Conservation (phyloP, 2,329 filamentous ascomycete genomes). For the Botrytis medusae region DNA sequence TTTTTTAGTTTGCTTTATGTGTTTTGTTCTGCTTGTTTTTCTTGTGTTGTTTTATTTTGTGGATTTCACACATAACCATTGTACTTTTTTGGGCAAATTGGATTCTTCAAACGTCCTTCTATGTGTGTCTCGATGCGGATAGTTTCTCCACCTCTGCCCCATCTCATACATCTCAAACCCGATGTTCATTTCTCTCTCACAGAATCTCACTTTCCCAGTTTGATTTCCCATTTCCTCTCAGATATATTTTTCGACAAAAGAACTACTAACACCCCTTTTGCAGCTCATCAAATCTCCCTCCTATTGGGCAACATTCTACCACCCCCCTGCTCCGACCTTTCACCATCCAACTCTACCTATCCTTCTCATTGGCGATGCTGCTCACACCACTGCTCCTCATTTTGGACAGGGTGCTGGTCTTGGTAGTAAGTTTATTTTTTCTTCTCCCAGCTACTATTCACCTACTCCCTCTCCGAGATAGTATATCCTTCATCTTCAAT, state of each 20-base stretch:
- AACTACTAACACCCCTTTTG: neutral
- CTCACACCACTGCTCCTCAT: conserved; percentile 6
- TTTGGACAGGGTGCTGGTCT: conserved; percentile 10
- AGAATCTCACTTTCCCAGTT: neutral
- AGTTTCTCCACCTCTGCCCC: too few relatives aligned
- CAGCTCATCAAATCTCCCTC: conserved; percentile 7
- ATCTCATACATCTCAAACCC: neutral
- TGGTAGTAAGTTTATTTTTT: neutral
- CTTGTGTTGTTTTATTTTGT: neutral
- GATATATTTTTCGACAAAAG: neutral
- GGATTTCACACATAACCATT: neutral
- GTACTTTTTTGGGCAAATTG: neutral
- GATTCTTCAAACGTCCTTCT: neutral
- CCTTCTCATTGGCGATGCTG: conserved; percentile 1
- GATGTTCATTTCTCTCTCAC: neutral
- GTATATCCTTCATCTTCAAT: neutral
- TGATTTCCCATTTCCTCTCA: too few relatives aligned
- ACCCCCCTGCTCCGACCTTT: neutral
- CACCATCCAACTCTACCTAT: neutral
- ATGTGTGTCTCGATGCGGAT: neutral
- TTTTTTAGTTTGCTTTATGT: neutral
- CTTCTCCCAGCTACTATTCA: neutral
- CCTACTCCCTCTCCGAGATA: rapidly evolving
- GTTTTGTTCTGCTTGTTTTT: neutral
- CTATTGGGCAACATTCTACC: conserved; percentile 9